These are phyloP conservation scores for Pistacia vera DNA, from an alignment of 345 rosid species.

Conservation along the genomic window DNA sequence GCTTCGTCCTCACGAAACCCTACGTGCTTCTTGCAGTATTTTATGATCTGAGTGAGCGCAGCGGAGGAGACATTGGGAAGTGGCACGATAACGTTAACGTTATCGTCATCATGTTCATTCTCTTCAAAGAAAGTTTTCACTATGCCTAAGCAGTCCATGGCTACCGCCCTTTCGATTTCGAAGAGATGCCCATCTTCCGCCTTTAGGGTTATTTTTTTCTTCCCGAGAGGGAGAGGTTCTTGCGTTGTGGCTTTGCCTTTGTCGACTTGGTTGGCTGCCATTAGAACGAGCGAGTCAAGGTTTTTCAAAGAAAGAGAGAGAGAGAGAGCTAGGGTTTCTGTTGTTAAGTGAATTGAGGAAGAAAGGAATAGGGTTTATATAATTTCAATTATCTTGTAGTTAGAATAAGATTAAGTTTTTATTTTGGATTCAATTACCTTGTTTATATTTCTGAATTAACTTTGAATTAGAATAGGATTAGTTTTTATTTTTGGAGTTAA, in stretches of 20 bases:
- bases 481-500: too few relatives aligned
- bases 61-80: conserved; percentile 12
- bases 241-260: background rate
- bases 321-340: background rate
- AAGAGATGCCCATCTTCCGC: conserved; percentile 16
- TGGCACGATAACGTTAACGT: background rate
- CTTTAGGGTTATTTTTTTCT: conserved; percentile 11
- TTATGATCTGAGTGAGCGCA: background rate
- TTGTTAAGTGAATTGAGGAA: too few relatives aligned
- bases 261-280: background rate
- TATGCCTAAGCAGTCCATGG: conserved; percentile 12
- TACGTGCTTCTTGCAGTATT: background rate
- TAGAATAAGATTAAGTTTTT: too few relatives aligned
- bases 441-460: too few relatives aligned
- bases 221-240: background rate
- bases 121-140: conserved; percentile 18
- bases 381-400: too few relatives aligned
- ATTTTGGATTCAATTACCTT: too few relatives aligned
- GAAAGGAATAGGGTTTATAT: too few relatives aligned
- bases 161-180: conserved; percentile 16
- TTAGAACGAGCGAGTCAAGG: background rate
- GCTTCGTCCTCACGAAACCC: too few relatives aligned
- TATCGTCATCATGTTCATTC: background rate
- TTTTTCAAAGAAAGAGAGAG: too few relatives aligned
- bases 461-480: too few relatives aligned